Base-by-base conservation (phyloP, 371 early-diverging fungal species). In the Mortierella sp. region DNA sequence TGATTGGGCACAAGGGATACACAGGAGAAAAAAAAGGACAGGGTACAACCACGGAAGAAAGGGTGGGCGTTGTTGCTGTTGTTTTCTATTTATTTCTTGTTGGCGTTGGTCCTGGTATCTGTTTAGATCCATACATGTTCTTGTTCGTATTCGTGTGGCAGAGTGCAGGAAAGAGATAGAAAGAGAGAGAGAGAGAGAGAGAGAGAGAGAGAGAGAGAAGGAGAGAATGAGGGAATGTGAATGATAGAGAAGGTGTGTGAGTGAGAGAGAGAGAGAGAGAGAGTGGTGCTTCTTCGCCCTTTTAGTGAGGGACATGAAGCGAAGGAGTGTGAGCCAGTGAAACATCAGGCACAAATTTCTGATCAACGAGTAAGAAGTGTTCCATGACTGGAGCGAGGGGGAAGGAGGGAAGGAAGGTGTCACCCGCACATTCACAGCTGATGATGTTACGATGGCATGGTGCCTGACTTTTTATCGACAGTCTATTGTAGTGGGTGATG, bases 101-200 rank as follows among this genome's bases (percentile, higher is more conserved):
- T n/a, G n/a, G n/a, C n/a, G 64, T 6, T n/a, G 24, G 8, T n/a
- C 24, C 7, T 40, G n/a, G 41, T n/a, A 10, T 68, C 26, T 52
- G 14, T 37, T 16, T 24, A 22, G 11, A 13, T n/a, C 29, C 9
- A 47, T 1, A n/a, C n/a, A n/a, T n/a, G n/a, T n/a, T n/a, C n/a
- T n/a, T n/a, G n/a, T n/a, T n/a, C n/a, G 47, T 40, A 39, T 29
- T 68, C 24, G 55, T 55, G 55, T 55, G 55, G 55, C 55, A 55
- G 55, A 19, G 55, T 55, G 16, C 31, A 31, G 14, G 55, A 16
- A 19, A 14, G n/a, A 45, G 16, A 45, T 14, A 14, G 16, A 45
- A 8, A 3, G 11, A 29, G 5, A 26, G 14, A 53, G 29, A 11
- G 53, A 26, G 53, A 19, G 55, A 31, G 16, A 31, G 55, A 16